These are phyloP conservation scores for Panellus pusillus DNA, from an alignment of 768 basidiomycete species.

Conservation along the genomic window DNA sequence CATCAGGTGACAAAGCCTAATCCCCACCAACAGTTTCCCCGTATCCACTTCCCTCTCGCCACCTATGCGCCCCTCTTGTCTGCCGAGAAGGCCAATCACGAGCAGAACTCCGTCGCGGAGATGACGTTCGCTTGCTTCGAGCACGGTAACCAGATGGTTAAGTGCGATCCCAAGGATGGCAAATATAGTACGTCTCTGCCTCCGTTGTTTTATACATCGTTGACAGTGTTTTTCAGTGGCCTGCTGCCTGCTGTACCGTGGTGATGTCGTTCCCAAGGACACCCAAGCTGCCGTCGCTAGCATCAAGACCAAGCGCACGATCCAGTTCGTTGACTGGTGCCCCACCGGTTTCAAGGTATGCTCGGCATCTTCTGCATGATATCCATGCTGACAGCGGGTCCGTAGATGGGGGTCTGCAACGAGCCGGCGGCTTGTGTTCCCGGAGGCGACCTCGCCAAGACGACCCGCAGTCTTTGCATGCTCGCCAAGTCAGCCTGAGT, in stretches of 20 bases:
- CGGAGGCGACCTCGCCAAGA: constrained; percentile 93
- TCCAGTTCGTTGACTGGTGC: constrained; percentile 98
- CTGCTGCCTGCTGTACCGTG: constrained; percentile 89
- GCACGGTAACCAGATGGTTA: constrained; percentile 93
- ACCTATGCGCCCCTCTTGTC: constrained; percentile 95
- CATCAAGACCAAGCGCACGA: constrained; percentile 97
- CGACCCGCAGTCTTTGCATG: constrained; percentile 95
- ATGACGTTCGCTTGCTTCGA: constrained; percentile 99
- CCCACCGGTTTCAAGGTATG: constrained; percentile 91
- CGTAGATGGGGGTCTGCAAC: constrained; percentile 92
- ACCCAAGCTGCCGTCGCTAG: constrained; percentile 88
- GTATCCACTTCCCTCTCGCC: constrained; percentile 97
- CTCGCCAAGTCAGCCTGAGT: constrained; percentile 70
- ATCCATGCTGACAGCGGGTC: constrained; percentile 26
- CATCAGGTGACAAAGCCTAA: constrained; percentile 13
- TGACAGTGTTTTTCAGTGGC: constrained; percentile 61
- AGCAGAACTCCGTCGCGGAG: constrained; percentile 95
- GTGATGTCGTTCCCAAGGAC: constrained; percentile 97
- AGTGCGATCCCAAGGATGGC: constrained; percentile 94
- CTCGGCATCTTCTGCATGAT: neutral
- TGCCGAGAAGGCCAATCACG: constrained; percentile 93
- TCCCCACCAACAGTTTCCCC: constrained; percentile 64
- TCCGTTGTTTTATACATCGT: constrained; percentile 3
- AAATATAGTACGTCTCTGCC: constrained; percentile 79
- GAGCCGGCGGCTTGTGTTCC: constrained; percentile 92